Percentiles rank a stretch among this genome's conserved stretches.
Conservation (phyloP, 495 filamentous ascomycete genomes). For the Penicillium pancosmium region DNA sequence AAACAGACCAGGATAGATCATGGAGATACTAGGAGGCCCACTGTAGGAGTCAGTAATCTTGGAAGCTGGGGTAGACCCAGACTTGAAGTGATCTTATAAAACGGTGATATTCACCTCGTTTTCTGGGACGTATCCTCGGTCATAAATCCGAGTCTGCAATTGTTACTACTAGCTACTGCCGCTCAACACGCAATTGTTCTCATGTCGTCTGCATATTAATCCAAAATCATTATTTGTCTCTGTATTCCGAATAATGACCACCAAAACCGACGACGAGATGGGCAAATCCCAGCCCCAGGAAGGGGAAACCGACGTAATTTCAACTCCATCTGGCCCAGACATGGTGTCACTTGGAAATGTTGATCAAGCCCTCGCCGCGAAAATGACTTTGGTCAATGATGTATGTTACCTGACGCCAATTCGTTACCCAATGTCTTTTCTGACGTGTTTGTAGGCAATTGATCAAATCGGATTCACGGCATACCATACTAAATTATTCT, state of each 20-base stretch:
- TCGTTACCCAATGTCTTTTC: not conserved
- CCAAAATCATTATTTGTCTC: not conserved
- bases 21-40: not conserved
- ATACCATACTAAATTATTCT: slow-evolving; percentile 24
- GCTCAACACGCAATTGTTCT: not conserved
- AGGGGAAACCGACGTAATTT: slow-evolving; percentile 3
- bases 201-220: not conserved
- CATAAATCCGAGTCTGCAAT: not conserved
- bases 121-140: not conserved
- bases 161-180: not conserved
- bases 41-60: not conserved
- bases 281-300: not conserved
- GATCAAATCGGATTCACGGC: slow-evolving; percentile 22
- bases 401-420: slow-evolving; percentile 10
- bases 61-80: not conserved
- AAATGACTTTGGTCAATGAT: slow-evolving; percentile 26
- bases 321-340: slow-evolving; percentile 7
- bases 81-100: not conserved
- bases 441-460: slow-evolving; percentile 17
- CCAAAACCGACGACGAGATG: slow-evolving; percentile 13
- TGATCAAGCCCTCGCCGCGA: slow-evolving; percentile 17
- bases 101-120: not conserved
- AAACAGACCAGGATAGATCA: not conserved
- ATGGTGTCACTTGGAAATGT: slow-evolving; percentile 15
- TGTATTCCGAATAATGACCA: slow-evolving; percentile 5